phyloP scores from a whole-genome alignment of 345 rosid species.

The Trapa incisa region DNA sequence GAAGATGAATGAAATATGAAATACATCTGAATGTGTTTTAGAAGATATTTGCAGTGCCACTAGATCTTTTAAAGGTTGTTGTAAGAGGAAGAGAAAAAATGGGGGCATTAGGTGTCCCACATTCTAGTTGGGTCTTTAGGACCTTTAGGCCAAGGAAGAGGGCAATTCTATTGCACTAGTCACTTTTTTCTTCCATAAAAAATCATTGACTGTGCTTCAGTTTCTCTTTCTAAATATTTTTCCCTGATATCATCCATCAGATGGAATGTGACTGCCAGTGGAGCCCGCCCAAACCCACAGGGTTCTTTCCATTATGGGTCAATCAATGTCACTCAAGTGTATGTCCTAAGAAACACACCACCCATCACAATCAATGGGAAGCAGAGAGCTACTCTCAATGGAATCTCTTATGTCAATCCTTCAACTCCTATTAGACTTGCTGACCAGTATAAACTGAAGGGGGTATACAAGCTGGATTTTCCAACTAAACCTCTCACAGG shows the following conservation, averaged over 20 bases:
- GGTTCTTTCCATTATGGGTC: slow-evolving; percentile 94
- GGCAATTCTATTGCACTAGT: too few relatives aligned
- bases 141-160: too few relatives aligned
- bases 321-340: slow-evolving; percentile 84
- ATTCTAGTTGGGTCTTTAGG: too few relatives aligned
- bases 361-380: slow-evolving; percentile 63
- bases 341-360: slow-evolving; percentile 62
- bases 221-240: background rate
- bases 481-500: slow-evolving; percentile 72
- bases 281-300: slow-evolving; percentile 97
- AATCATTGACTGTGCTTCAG: too few relatives aligned
- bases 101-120: too few relatives aligned
- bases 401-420: slow-evolving; percentile 76
- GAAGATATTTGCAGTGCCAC: too few relatives aligned
- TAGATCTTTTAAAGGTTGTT: too few relatives aligned
- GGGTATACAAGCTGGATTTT: slow-evolving; percentile 85
- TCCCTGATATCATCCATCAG: slow-evolving; percentile 26
- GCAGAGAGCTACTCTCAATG: slow-evolving; percentile 54
- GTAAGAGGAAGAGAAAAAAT: too few relatives aligned
- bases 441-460: slow-evolving; percentile 66
- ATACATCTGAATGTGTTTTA: too few relatives aligned
- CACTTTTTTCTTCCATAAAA: too few relatives aligned
- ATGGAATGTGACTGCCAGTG: slow-evolving; percentile 95
- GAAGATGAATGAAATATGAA: too few relatives aligned
- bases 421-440: slow-evolving; percentile 96